These are phyloP conservation scores for Forsythia suspensa DNA, from an alignment of 257 asterid genomes.

Conservation along the genomic window DNA sequence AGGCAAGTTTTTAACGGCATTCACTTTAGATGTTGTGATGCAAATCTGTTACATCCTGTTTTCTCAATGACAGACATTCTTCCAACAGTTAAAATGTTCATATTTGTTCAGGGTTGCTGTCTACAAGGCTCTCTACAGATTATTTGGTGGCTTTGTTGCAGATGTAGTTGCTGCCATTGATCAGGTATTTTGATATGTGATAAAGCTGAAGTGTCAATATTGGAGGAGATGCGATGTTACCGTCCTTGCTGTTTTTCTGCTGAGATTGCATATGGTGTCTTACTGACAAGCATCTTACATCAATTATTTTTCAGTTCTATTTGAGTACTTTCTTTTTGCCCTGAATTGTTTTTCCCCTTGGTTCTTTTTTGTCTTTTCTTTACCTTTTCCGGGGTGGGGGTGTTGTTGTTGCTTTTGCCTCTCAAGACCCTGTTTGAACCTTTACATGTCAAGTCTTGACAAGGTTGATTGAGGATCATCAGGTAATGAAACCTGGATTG, in stretches of 20 bases:
- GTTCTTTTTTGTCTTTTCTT: neutral
- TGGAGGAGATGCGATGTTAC: neutral
- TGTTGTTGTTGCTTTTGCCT: neutral
- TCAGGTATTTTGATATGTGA: slow-evolving; percentile 57
- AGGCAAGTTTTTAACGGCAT: slow-evolving; percentile 47
- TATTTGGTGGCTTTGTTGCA: slow-evolving; percentile 94
- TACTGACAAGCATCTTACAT: neutral
- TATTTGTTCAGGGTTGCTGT: slow-evolving; percentile 82
- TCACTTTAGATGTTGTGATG: neutral
- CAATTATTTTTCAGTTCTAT: neutral
- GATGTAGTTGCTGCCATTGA: slow-evolving; percentile 99
- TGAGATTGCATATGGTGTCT: neutral
- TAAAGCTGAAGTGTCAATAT: neutral
- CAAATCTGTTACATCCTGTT: slow-evolving; percentile 4
- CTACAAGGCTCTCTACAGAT: slow-evolving; percentile 94
- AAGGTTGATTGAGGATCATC: neutral
- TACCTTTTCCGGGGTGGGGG: neutral
- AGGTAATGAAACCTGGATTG: neutral
- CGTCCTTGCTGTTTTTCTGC: neutral
- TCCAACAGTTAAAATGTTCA: slow-evolving; percentile 17
- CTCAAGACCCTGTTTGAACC: neutral
- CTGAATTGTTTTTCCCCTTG: neutral
- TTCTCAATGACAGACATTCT: neutral
- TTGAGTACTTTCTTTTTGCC: neutral
- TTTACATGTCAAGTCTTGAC: neutral